Base-by-base conservation (phyloP, 2,329 filamentous ascomycete species). In the Aspergillus terreus region DNA sequence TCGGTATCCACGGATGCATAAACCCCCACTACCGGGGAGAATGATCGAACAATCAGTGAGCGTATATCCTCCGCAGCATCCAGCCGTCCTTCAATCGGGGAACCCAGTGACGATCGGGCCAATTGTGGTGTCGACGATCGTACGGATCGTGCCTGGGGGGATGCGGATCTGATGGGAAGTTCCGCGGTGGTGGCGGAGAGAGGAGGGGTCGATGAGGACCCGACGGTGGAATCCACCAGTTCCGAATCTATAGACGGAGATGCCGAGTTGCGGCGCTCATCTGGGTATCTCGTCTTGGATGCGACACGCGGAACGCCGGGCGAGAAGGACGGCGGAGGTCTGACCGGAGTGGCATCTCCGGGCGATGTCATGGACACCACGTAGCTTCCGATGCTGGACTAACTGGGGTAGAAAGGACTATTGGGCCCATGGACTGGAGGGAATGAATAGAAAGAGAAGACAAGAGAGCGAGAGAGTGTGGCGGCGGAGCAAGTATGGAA, bases 1-100 rank as follows among this genome's bases (percentile, higher is more conserved):
- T 96, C 88, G 1, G 90, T 94, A 66, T 97, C 92, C 14, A 82
- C 76, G 12, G 92, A 96, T n/a, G 90, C 83, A 60, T 92, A 87
- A 25, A 99, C 83, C 6, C 88, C 89, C 43, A 99, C 84, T 57
- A 94, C 88, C 1, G 94, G 95, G 12, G 92, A 89, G 67, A 96
- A 96, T 2, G 91, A 87, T 53, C 86, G 86, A 49, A 95, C 78
- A 41, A 97, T 86, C 46, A 96, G 75, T 30, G 79, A 78, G 50
- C 81, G 73, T 46, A 79, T 76, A 63, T 85, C 82, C 56, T 83
- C 79, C 6, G 76, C 75, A 45, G 68, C 76, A 61, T 74, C 77
- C 23, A 76, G 71, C 43, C 79, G 76, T 60, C 78, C 81, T 19
- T 81, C 79, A 14, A 84, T 71, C 2, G 72, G 72, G 6, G 73